Evolutionary conservation across 352 stramenopile genomes (phyloP).

Genomic region (Phytophthora foliorum): DNA sequence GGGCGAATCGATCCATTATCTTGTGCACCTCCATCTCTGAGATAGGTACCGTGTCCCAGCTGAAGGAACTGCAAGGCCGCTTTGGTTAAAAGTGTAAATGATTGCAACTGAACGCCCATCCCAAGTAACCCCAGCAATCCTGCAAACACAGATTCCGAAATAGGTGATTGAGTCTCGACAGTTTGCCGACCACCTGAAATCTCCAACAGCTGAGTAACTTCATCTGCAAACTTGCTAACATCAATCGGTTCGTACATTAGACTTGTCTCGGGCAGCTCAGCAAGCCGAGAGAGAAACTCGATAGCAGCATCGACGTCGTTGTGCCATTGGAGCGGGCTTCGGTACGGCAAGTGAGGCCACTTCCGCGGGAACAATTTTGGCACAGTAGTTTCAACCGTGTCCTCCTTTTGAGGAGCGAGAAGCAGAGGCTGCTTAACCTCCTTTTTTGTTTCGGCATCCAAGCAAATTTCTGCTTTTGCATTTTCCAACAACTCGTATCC

Average conservation of each 20-base stretch:
- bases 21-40: slow-evolving; percentile 3
- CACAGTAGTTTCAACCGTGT: slow-evolving; percentile 53
- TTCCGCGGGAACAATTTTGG: slow-evolving; percentile 62
- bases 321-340: slow-evolving; percentile 62
- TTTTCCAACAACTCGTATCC: slow-evolving; percentile 35
- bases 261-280: slow-evolving; percentile 59
- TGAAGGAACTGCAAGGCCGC: slow-evolving; percentile 45
- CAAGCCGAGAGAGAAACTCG: slow-evolving; percentile 60
- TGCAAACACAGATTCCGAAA: slow-evolving; percentile 42
- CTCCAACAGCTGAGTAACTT: slow-evolving; percentile 18
- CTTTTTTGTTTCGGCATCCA: background rate
- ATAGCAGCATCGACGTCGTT: slow-evolving; percentile 46
- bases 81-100: slow-evolving; percentile 64
- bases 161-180: background rate
- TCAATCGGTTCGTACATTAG: slow-evolving; percentile 79
- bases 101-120: slow-evolving; percentile 71
- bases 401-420: slow-evolving; percentile 40
- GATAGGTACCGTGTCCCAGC: slow-evolving; percentile 31
- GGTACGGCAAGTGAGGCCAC: slow-evolving; percentile 76
- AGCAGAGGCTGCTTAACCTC: slow-evolving; percentile 31
- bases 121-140: slow-evolving; percentile 53
- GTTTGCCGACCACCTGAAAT: background rate
- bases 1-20: slow-evolving; percentile 12
- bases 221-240: slow-evolving; percentile 52
- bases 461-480: slow-evolving; percentile 16